Percentiles rank a stretch among this genome's conserved stretches.
These are phyloP conservation scores for Alternaria hordeiaustralica DNA, from an alignment of 2,329 filamentous ascomycete genomes.

Conservation along the genomic window DNA sequence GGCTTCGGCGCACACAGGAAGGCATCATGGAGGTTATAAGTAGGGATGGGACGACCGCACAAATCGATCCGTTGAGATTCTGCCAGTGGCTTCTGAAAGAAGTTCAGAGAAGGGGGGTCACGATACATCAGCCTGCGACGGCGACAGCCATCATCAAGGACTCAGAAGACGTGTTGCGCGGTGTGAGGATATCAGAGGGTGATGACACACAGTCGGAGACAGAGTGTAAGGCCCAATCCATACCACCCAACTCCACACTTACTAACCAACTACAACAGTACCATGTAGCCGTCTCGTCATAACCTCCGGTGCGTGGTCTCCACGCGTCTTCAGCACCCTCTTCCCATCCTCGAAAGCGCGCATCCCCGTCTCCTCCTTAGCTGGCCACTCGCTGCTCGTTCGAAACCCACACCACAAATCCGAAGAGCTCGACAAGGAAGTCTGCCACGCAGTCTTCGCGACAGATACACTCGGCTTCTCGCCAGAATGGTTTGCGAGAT, in stretches of 20 bases:
- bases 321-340: slow-evolving; percentile 66
- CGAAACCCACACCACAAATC: slow-evolving; percentile 62
- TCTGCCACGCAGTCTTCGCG: slow-evolving; percentile 74
- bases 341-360: slow-evolving; percentile 63
- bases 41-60: slow-evolving; percentile 65
- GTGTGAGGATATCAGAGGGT: slow-evolving; percentile 49
- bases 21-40: slow-evolving; percentile 68
- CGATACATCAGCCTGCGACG: slow-evolving; percentile 68
- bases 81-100: slow-evolving; percentile 69
- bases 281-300: slow-evolving; percentile 71
- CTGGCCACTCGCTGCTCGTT: slow-evolving; percentile 75
- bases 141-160: slow-evolving; percentile 62
- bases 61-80: slow-evolving; percentile 72
- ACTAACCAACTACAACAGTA: slow-evolving; percentile 50
- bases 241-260: background rate
- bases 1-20: slow-evolving; percentile 64
- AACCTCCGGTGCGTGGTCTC: slow-evolving; percentile 74
- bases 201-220: slow-evolving; percentile 4
- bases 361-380: slow-evolving; percentile 67
- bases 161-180: slow-evolving; percentile 57
- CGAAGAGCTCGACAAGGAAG: slow-evolving; percentile 50
- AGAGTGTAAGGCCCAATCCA: slow-evolving; percentile 10
- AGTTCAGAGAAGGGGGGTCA: slow-evolving; percentile 66
- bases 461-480: slow-evolving; percentile 65
- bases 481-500: slow-evolving; percentile 73